phyloP scores from a whole-genome alignment of 2,329 filamentous ascomycete species.

The Gnomoniopsis sp. region DNA sequence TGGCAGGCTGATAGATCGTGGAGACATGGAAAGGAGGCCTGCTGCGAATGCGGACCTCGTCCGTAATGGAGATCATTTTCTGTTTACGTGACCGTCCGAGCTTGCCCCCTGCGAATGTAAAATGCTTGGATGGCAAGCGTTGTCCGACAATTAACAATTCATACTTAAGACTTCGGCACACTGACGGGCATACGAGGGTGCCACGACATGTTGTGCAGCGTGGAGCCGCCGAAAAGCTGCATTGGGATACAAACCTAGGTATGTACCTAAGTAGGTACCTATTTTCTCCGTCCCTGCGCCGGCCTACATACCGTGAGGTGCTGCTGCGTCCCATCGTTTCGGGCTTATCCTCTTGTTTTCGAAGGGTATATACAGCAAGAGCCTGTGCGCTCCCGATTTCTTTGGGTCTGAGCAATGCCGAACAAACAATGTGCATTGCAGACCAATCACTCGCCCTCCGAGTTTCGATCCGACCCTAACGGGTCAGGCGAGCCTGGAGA shows the following conservation, averaged over 20 bases:
- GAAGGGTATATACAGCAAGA: no score
- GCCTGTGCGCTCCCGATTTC: neutral
- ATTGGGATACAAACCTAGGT: no score
- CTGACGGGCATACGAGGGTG: conserved; percentile 3
- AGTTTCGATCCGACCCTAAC: neutral
- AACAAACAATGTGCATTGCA: conserved; percentile 9
- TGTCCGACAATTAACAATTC: no score
- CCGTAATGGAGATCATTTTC: neutral
- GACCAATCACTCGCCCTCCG: conserved; percentile 2
- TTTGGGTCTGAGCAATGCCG: neutral
- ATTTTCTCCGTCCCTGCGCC: neutral
- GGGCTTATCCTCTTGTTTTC: neutral
- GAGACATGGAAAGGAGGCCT: neutral
- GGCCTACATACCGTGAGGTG: neutral
- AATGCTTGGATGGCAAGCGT: no score
- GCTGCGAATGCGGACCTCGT: neutral
- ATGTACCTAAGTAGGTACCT: no score
- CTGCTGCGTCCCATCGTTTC: conserved; percentile 6
- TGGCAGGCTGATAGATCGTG: neutral
- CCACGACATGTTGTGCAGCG: conserved; percentile 4
- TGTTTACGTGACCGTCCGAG: neutral
- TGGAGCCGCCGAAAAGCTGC: neutral
- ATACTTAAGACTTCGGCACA: neutral
- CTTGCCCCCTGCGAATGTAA: neutral
- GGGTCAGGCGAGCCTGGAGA: neutral